These are phyloP conservation scores for Exophiala bonariae DNA, from an alignment of 2,329 filamentous ascomycete genomes.

Conservation along the genomic window DNA sequence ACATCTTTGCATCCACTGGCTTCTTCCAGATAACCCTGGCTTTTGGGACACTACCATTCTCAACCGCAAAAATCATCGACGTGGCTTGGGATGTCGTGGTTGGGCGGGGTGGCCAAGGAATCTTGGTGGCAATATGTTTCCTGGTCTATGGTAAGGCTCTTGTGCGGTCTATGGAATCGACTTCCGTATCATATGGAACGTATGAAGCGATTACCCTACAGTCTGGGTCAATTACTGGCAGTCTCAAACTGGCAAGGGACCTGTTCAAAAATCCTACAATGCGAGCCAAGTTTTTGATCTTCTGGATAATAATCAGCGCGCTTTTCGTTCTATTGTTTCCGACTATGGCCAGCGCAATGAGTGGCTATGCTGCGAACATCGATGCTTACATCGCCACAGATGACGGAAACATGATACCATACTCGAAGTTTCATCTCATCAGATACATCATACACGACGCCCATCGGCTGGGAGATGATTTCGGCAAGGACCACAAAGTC, in stretches of 20 bases:
- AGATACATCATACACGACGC: constrained; percentile 23
- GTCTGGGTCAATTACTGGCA: constrained; percentile 27
- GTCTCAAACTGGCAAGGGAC: constrained; percentile 32
- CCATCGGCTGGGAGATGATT: constrained; percentile 6
- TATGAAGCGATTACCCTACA: constrained; percentile 36
- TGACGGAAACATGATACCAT: constrained; percentile 30
- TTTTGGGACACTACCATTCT: constrained; percentile 28
- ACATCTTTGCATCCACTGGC: constrained; percentile 15
- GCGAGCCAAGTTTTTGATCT: constrained; percentile 28
- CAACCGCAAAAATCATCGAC: constrained; percentile 37
- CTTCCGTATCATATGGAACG: constrained; percentile 35
- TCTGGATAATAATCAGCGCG: constrained; percentile 35
- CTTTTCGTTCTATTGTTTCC: constrained; percentile 34
- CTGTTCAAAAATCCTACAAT: constrained; percentile 18
- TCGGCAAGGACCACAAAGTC: constrained; percentile 10
- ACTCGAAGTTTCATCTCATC: constrained; percentile 27
- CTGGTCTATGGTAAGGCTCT: constrained; percentile 36
- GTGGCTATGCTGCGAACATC: constrained; percentile 38
- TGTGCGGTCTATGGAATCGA: constrained; percentile 35
- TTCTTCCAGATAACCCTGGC: constrained; percentile 20
- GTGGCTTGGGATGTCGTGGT: constrained; percentile 35
- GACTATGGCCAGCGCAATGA: constrained; percentile 37
- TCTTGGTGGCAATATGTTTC: constrained; percentile 34
- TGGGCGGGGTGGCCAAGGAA: constrained; percentile 34
- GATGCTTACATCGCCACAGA: constrained; percentile 24